Base-by-base conservation (phyloP, 2,329 filamentous ascomycete genomes). In the Fusarium sarcochroum region DNA sequence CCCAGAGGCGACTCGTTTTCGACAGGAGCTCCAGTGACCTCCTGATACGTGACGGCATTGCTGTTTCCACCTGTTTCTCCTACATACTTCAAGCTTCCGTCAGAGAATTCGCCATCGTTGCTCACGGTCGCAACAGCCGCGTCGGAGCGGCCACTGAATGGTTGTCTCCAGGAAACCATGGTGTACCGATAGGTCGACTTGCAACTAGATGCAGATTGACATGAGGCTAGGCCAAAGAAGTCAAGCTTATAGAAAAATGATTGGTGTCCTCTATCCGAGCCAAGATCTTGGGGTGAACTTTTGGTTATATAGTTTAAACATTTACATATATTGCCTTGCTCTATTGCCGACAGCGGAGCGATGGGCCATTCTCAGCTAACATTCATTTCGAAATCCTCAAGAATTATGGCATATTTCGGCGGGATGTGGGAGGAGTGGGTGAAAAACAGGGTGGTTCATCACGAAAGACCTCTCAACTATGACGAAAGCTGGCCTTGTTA, bases 1-100 rank as follows among this genome's bases (percentile, higher is more conserved):
- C 88, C 88, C 11, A 90, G 17, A 15, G 34, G 34, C 34, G 34
- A 35, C 5, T 81, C 71, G 3, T 76, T 76, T 74, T 90, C 88
- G 14, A 90, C 85, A 0, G 88, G 88, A 0, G 88, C 88, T 38
- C 88, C 88, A 15, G 81, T 82, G 5, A 86, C 87, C 73, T 90
- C 88, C 70, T 90, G 87, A 68, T 88, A 89, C 2, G 85, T 82
- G 4, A 80, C 76, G 44, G 80, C 76, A 9, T 82, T 79, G 23
- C 80, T 81, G 64, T 89, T 89, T 9, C 81, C 83, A 6, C 80
- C 84, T 38, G 73, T 57, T 25, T 54, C 62, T 13, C 54, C 62
- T 14, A 54, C 56, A 21, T 66, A 68, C 6, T 59, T 54, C 25
- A 65, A 59, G 11, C 27, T 48, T 40, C 66, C 66, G 47, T 68